These are phyloP conservation scores for Corylus heterophylla DNA, from an alignment of 306 rosid genomes.

Conservation along the genomic window DNA sequence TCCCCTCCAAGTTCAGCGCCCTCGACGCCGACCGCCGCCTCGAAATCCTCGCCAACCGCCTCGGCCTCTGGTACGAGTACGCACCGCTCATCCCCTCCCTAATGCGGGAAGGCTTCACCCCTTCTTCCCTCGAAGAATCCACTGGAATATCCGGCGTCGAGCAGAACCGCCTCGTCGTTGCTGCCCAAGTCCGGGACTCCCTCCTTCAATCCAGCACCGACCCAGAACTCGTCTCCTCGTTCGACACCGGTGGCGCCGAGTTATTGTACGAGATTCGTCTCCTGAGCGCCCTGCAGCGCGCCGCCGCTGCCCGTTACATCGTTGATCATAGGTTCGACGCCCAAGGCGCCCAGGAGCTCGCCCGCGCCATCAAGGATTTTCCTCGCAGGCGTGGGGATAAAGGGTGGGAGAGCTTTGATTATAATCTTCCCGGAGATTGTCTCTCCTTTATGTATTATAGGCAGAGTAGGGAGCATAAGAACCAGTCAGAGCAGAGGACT, in stretches of 20 bases:
- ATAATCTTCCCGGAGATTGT: slow-evolving; percentile 68
- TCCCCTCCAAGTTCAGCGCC: slow-evolving; percentile 46
- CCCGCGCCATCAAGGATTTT: slow-evolving; percentile 77
- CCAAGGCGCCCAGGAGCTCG: slow-evolving; percentile 59
- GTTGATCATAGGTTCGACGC: slow-evolving; percentile 44
- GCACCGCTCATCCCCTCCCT: slow-evolving; percentile 72
- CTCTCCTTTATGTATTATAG: slow-evolving; percentile 68
- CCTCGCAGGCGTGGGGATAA: slow-evolving; percentile 64
- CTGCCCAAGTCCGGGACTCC: slow-evolving; percentile 75
- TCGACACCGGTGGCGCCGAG: slow-evolving; percentile 70
- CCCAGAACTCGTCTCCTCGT: slow-evolving; percentile 39
- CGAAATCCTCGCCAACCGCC: slow-evolving; percentile 62
- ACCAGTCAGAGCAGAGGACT: slow-evolving; percentile 46
- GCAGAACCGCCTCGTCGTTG: slow-evolving; percentile 73
- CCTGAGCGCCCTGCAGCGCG: slow-evolving; percentile 52
- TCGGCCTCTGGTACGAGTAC: slow-evolving; percentile 80
- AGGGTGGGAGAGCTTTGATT: slow-evolving; percentile 70
- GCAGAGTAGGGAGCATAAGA: slow-evolving; percentile 56
- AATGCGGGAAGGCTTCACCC: slow-evolving; percentile 67
- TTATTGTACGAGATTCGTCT: slow-evolving; percentile 73
- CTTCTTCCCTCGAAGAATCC: slow-evolving; percentile 63
- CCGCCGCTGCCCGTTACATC: slow-evolving; percentile 59
- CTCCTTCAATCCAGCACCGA: slow-evolving; percentile 50
- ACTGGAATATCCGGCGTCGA: slow-evolving; percentile 76
- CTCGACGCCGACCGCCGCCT: slow-evolving; percentile 58